phyloP scores from a whole-genome alignment of 495 filamentous ascomycete species.

The Penicillium fimorum region DNA sequence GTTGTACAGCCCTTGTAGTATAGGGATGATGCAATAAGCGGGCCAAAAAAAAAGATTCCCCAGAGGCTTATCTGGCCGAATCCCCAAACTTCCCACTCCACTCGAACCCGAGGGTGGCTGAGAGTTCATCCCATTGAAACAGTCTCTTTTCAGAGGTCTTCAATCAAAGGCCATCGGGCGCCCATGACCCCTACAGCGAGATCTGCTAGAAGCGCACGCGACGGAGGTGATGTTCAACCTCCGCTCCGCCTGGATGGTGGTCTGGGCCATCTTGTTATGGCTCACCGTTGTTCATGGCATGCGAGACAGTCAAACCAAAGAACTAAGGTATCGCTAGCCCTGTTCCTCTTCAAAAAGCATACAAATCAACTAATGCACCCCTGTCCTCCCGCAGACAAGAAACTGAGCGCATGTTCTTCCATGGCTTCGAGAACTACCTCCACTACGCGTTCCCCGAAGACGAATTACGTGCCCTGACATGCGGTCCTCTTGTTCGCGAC shows the following conservation, averaged over 20 bases:
- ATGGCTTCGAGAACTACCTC: conserved; percentile 96
- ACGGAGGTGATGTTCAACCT: conserved; percentile 44
- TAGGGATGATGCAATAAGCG: conserved; percentile 19
- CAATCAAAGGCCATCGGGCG: conserved; percentile 8
- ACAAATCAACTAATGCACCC: background rate
- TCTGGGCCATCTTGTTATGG: conserved; percentile 45
- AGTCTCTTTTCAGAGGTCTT: background rate
- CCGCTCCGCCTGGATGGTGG: conserved; percentile 36
- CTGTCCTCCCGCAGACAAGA: conserved; percentile 54
- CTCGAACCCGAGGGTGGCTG: conserved; percentile 11
- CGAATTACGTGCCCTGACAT: conserved; percentile 87
- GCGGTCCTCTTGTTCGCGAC: conserved; percentile 79
- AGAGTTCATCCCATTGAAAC: background rate
- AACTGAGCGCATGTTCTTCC: conserved; percentile 91
- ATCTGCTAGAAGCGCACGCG: conserved; percentile 44
- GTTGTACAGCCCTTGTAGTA: background rate
- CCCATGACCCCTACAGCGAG: conserved; percentile 30
- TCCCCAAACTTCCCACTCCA: conserved; percentile 15
- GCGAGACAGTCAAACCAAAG: conserved; percentile 40
- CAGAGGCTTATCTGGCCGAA: conserved; percentile 33
- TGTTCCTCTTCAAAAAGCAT: background rate
- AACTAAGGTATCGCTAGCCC: conserved; percentile 35
- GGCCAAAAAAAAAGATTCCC: conserved; percentile 16
- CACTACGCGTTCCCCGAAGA: conserved; percentile 93
- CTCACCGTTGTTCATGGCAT: conserved; percentile 40